phyloP scores from a whole-genome alignment of 305 asterid genomes.

The Plantago rigida region DNA sequence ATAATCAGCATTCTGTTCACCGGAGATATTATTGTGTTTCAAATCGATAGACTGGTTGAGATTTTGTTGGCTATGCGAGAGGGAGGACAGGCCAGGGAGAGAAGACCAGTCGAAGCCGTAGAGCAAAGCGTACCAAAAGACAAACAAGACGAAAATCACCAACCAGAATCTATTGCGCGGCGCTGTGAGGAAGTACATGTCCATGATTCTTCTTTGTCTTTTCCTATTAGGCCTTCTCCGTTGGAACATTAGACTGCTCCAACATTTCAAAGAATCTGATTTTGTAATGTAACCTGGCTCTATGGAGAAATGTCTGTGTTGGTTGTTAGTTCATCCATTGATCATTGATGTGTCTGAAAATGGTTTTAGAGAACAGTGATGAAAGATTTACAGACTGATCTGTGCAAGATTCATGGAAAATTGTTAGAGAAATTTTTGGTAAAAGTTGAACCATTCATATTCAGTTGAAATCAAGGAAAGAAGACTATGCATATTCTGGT shows the following conservation, averaged over 20 bases:
- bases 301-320: not conserved
- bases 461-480: not conserved
- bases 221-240: constrained; percentile 4
- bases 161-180: constrained; percentile 51
- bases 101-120: constrained; percentile 54
- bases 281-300: not conserved
- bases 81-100: constrained; percentile 33
- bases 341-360: not conserved
- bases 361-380: not conserved
- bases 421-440: constrained; percentile 24
- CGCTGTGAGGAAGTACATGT: constrained; percentile 24
- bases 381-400: not conserved
- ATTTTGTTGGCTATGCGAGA: constrained; percentile 21
- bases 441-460: constrained; percentile 18
- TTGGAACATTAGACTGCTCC: not conserved
- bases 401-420: constrained; percentile 9
- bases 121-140: constrained; percentile 60
- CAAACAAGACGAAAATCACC: constrained; percentile 37
- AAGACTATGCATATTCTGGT: too few relatives aligned
- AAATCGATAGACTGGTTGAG: constrained; percentile 25
- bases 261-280: not conserved
- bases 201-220: constrained; percentile 29
- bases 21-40: not conserved
- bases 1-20: not conserved
- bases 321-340: not conserved